Conservation (phyloP, 2,329 filamentous ascomycete genomes). For the Lithohypha guttulata region DNA sequence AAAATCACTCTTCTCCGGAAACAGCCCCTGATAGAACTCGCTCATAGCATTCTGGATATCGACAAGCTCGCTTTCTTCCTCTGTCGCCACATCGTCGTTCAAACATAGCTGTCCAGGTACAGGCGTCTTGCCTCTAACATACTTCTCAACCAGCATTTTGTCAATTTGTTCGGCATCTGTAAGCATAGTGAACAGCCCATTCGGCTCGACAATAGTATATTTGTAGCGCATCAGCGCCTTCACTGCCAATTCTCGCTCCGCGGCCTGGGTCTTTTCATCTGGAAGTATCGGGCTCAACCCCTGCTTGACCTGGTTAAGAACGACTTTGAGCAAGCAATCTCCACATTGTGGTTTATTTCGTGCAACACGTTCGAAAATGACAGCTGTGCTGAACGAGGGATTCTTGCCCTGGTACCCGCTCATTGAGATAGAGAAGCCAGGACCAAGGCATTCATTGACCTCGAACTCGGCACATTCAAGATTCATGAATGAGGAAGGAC, state of each 20-base stretch:
- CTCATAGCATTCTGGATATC: slow-evolving; percentile 14
- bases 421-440: slow-evolving; percentile 12
- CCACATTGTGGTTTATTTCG: slow-evolving; percentile 14
- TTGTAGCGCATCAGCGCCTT: slow-evolving; percentile 16
- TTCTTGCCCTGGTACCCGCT: slow-evolving; percentile 11
- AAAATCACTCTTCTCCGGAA: slow-evolving; percentile 8
- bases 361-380: slow-evolving; percentile 14
- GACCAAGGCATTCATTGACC: slow-evolving; percentile 14
- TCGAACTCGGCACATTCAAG: slow-evolving; percentile 15
- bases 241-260: slow-evolving; percentile 13
- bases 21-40: slow-evolving; percentile 13
- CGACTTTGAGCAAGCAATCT: slow-evolving; percentile 14
- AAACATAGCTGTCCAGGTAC: slow-evolving; percentile 15
- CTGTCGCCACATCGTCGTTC: slow-evolving; percentile 16
- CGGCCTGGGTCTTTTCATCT: slow-evolving; percentile 8
- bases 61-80: slow-evolving; percentile 11
- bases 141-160: slow-evolving; percentile 11
- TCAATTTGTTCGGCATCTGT: slow-evolving; percentile 17
- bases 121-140: slow-evolving; percentile 11
- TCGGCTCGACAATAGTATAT: slow-evolving; percentile 13
- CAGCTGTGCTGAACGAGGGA: slow-evolving; percentile 11
- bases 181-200: slow-evolving; percentile 16
- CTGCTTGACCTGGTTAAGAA: slow-evolving; percentile 12
- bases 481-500: slow-evolving; percentile 12
- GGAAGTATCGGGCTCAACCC: slow-evolving; percentile 13